These are phyloP conservation scores for Globisporangium iwayamae DNA, from an alignment of 352 stramenopile genomes.

Conservation along the genomic window DNA sequence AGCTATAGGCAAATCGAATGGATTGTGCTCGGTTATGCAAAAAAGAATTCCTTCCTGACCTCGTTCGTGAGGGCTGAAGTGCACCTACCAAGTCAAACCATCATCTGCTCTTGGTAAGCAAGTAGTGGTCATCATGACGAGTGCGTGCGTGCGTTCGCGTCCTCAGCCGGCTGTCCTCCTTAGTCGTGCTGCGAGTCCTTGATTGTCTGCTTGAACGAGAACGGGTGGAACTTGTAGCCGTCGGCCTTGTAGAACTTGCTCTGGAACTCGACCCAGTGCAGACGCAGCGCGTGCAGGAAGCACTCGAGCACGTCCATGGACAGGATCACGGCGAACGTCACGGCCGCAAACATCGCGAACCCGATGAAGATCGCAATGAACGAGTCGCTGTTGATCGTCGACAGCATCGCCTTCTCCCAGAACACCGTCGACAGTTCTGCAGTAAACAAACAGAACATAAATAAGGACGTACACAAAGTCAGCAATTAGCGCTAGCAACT, in stretches of 20 bases:
- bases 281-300: conserved; percentile 98
- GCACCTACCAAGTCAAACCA: neutral
- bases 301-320: conserved; percentile 99
- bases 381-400: conserved; percentile 95
- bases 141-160: too few relatives aligned
- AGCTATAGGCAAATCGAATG: conserved; percentile 7
- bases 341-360: conserved; percentile 90
- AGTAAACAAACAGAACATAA: conserved; percentile 1
- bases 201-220: conserved; percentile 91
- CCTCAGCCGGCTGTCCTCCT: neutral
- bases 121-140: neutral
- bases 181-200: conserved; percentile 57
- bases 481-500: neutral
- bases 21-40: conserved; percentile 9
- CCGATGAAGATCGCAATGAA: conserved; percentile 96
- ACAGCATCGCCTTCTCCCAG: conserved; percentile 99
- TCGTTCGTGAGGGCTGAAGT: neutral
- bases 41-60: conserved; percentile 11
- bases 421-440: conserved; percentile 91
- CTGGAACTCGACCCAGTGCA: conserved; percentile 99
- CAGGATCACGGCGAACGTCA: conserved; percentile 97
- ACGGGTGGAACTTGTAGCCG: conserved; percentile 95
- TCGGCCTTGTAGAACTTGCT: conserved; percentile 99
- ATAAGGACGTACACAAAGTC: conserved; percentile 32
- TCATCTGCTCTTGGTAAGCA: neutral